Base-by-base conservation (phyloP, 176 grass and related monocot species). In the Musa itinerans region DNA sequence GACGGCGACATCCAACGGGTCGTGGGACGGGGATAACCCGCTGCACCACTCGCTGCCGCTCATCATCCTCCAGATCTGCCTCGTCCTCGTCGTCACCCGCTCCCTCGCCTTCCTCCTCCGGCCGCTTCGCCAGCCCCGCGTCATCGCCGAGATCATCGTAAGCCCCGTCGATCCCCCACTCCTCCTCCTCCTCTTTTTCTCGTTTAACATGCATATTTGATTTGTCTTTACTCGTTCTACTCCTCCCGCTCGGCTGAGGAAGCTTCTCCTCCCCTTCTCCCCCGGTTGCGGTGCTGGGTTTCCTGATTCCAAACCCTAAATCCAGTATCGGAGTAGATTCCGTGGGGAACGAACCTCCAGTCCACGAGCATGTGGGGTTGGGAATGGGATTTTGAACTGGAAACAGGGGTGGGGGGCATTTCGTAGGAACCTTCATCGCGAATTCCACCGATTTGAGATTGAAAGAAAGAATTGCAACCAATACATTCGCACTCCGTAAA, bases 101-200 rank as follows among this genome's bases (percentile, higher is more conserved):
- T 53, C 76, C 11, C 90, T 97, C 59, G 88, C 88, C 16, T 89
- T 90, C 84, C 2, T 89, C 25, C 90, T 97, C 67, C 86, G 94
- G 16, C 94, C 94, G 13, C 83, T 97, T 20, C 88, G 88, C 1
- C 94, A 97, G 74, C 94, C 94, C 0, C 75, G 90, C 50, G 94
- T 97, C 86, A 82, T 97, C 76, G 94, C 94, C 19, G 94, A 97
- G 87, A 97, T 97, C 81, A 93, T 97, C 73, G 87, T 89, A 70
- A 76, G 87, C 2, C 16, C 13, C 1, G 0, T n/a, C 19, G 34
- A 43, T 43, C 57, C 16, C 1, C 4, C 57, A 4, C 57, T 43
- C 29, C 2, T 29, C 56, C 15, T 58, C 17, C n/a, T 59, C 14
- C 2, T 19, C 6, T 61, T 2, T 61, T 43, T 43, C 4, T 43